Evolutionary conservation across 148 eudicot genomes (phyloP).

Genomic region (Vaccinium darrowii): DNA sequence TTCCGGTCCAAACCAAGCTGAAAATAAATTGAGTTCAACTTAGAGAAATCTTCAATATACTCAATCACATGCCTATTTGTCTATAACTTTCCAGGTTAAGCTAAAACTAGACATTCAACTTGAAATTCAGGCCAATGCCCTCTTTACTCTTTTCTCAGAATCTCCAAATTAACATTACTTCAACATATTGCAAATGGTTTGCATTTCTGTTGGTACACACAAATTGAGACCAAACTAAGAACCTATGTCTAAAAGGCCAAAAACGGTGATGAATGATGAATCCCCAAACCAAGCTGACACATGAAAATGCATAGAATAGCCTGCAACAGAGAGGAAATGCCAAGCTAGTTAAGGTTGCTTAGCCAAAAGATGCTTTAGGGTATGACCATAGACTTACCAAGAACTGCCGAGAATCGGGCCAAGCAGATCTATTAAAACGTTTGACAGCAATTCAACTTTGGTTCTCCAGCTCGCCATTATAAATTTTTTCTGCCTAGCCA

Average conservation of each 20-base stretch:
- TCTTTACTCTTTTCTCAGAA: neutral
- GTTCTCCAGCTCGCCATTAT: conserved; percentile 82
- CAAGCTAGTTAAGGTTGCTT: neutral
- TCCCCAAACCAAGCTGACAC: neutral
- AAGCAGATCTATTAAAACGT: conserved; percentile 90
- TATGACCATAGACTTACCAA: conserved; percentile 46
- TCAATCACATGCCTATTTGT: neutral
- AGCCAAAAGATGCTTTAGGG: neutral
- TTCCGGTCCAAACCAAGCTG: no score
- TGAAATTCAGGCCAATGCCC: neutral
- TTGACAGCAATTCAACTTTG: conserved; percentile 84
- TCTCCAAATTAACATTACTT: neutral
- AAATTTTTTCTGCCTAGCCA: conserved; percentile 2
- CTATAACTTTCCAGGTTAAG: neutral
- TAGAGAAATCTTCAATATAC: neutral
- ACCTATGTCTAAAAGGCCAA: neutral
- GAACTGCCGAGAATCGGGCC: conserved; percentile 93
- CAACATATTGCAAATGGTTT: neutral
- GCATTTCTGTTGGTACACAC: neutral
- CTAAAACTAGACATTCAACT: neutral
- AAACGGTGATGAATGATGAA: neutral
- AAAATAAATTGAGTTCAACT: neutral
- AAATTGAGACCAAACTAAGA: neutral
- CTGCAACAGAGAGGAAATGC: neutral
- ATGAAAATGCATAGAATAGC: neutral